Conservation (phyloP, 2,329 filamentous ascomycete genomes). For the Aureobasidium sp. region DNA sequence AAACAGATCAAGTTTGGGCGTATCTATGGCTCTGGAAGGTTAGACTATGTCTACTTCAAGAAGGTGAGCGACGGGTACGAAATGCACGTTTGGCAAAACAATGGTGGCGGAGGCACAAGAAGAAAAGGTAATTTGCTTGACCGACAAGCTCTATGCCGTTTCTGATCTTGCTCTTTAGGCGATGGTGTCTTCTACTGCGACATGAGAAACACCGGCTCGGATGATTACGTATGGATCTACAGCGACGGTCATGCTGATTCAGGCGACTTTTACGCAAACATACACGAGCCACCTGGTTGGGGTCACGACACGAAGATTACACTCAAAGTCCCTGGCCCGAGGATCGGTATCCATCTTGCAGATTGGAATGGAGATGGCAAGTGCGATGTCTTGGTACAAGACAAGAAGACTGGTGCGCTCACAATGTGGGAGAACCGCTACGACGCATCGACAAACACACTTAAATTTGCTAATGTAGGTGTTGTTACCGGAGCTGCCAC, state of each 20-base stretch:
- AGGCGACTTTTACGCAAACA: not conserved
- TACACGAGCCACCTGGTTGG: constrained; percentile 15
- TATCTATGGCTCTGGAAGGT: not conserved
- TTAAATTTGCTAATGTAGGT: not conserved
- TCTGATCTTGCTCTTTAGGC: no score
- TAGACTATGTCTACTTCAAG: not conserved
- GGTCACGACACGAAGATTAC: not conserved
- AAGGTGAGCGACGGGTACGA: not conserved
- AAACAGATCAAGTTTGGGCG: not conserved
- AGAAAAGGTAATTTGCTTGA: no score
- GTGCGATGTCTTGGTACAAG: constrained; percentile 9
- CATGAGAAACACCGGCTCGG: constrained; percentile 16
- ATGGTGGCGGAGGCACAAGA: constrained; percentile 16
- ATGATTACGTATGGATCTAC: constrained; percentile 17
- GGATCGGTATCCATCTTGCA: constrained; percentile 13
- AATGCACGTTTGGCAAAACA: constrained; percentile 15
- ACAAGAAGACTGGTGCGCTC: constrained; percentile 6
- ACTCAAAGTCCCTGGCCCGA: not conserved
- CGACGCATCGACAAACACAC: not conserved
- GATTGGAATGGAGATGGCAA: constrained; percentile 16
- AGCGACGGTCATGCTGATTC: not conserved
- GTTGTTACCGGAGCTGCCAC: not conserved
- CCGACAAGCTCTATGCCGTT: no score
- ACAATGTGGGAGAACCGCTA: not conserved
- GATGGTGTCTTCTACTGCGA: constrained; percentile 18